These are phyloP conservation scores for Diaporthe longicolla DNA, from an alignment of 2,329 filamentous ascomycete genomes.

Conservation along the genomic window DNA sequence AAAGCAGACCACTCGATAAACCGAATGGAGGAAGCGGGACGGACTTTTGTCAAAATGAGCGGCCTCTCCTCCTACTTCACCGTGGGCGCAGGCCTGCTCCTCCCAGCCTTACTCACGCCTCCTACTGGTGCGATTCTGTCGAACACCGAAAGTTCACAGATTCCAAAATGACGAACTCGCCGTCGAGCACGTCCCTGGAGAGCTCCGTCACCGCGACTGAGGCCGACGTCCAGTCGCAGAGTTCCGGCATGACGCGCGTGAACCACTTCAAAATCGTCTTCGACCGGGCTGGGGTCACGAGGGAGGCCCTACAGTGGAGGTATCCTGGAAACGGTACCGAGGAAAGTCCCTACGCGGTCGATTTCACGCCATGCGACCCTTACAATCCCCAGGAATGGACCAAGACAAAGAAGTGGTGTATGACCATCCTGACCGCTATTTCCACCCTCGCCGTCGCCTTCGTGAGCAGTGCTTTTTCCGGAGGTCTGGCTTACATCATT, in stretches of 20 bases:
- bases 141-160: conserved; percentile 5
- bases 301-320: conserved; percentile 66
- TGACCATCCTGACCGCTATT: conserved; percentile 74
- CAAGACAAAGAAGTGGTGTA: conserved; percentile 72
- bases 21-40: conserved; percentile 19
- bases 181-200: conserved; percentile 36
- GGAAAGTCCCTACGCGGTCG: conserved; percentile 77
- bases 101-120: not conserved
- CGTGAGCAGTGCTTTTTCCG: conserved; percentile 77
- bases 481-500: conserved; percentile 68
- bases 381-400: conserved; percentile 76
- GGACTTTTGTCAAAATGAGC: conserved; percentile 17
- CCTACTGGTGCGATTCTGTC: conserved; percentile 16
- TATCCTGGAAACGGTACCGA: conserved; percentile 75
- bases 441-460: conserved; percentile 80
- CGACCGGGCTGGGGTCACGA: conserved; percentile 71
- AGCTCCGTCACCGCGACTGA: conserved; percentile 54
- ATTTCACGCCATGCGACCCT: conserved; percentile 76
- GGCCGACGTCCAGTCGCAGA: conserved; percentile 59
- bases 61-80: not conserved
- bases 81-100: not conserved
- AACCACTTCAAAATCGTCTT: conserved; percentile 68
- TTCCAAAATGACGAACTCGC: conserved; percentile 38
- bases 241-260: conserved; percentile 46
- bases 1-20: conserved; percentile 24